Conservation (phyloP, 2,329 filamentous ascomycete species). For the Microsporum ferrugineum region DNA sequence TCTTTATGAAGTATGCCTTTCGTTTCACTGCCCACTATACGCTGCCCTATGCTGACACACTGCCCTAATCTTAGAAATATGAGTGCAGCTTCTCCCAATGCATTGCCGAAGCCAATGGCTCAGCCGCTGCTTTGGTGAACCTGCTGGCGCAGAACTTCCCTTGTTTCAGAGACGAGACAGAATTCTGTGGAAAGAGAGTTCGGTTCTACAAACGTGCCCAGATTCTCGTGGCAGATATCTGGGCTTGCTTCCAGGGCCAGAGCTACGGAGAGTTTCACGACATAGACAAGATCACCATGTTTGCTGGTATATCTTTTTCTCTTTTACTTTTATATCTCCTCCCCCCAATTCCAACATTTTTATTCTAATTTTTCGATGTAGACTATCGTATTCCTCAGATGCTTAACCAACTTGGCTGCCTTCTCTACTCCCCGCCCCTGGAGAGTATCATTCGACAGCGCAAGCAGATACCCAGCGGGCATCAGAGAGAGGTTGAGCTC, state of each 20-base stretch:
- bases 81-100: constrained; percentile 61
- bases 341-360: neutral
- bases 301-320: constrained; percentile 48
- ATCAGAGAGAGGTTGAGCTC: constrained; percentile 73
- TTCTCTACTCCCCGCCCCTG: constrained; percentile 73
- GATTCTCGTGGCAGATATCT: constrained; percentile 89
- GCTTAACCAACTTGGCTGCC: constrained; percentile 66
- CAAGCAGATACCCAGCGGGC: constrained; percentile 57
- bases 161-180: constrained; percentile 73
- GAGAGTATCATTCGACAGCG: constrained; percentile 56
- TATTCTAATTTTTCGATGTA: constrained; percentile 16
- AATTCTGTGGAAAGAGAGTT: constrained; percentile 62
- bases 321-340: neutral
- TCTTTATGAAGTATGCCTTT: constrained; percentile 54
- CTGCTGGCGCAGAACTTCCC: constrained; percentile 68
- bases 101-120: constrained; percentile 61
- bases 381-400: constrained; percentile 97
- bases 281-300: constrained; percentile 95
- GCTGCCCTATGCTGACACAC: constrained; percentile 2
- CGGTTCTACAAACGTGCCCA: constrained; percentile 88
- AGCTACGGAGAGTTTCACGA: constrained; percentile 72
- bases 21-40: neutral
- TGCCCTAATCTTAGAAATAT: constrained; percentile 48
- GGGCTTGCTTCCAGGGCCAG: constrained; percentile 85
- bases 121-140: constrained; percentile 77